Evolutionary conservation across 345 rosid genomes (phyloP).

Genomic region (Clarkia xantiana): DNA sequence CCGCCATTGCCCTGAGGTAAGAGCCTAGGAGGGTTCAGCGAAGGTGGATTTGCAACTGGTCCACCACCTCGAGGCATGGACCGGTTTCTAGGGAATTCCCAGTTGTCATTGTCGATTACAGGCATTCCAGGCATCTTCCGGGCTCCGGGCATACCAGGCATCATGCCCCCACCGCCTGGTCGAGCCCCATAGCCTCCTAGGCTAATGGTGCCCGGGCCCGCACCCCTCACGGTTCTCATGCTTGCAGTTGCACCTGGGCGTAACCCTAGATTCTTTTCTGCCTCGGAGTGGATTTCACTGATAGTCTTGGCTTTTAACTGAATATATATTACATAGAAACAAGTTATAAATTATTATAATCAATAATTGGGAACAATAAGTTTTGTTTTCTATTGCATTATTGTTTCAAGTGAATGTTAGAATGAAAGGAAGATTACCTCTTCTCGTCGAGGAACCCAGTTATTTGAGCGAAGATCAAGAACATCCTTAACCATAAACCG

Average conservation of each 20-base stretch:
- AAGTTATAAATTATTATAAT: no score
- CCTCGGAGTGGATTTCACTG: slow-evolving; percentile 82
- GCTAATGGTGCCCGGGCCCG: slow-evolving; percentile 33
- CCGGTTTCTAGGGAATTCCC: slow-evolving; percentile 59
- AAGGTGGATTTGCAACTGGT: slow-evolving; percentile 26
- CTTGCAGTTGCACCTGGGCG: slow-evolving; percentile 86
- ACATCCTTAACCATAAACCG: slow-evolving; percentile 75
- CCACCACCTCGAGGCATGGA: slow-evolving; percentile 75
- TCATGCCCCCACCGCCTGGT: slow-evolving; percentile 90
- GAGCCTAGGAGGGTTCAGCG: slow-evolving; percentile 44
- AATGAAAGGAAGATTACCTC: slow-evolving; percentile 42
- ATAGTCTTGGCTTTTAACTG: slow-evolving; percentile 91
- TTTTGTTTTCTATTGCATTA: no score
- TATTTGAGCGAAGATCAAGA: slow-evolving; percentile 61
- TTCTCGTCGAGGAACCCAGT: slow-evolving; percentile 89
- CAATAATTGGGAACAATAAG: no score
- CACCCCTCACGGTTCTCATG: slow-evolving; percentile 52
- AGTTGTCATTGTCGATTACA: slow-evolving; percentile 59
- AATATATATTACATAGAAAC: no score
- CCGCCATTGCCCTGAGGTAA: slow-evolving; percentile 79
- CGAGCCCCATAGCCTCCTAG: slow-evolving; percentile 46
- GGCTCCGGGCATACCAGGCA: slow-evolving; percentile 95
- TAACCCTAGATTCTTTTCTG: slow-evolving; percentile 78
- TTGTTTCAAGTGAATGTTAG: no score
- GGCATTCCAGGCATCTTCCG: slow-evolving; percentile 96